These are phyloP conservation scores for Chaetomium cochliodes DNA, from an alignment of 495 filamentous ascomycete genomes.

Conservation along the genomic window DNA sequence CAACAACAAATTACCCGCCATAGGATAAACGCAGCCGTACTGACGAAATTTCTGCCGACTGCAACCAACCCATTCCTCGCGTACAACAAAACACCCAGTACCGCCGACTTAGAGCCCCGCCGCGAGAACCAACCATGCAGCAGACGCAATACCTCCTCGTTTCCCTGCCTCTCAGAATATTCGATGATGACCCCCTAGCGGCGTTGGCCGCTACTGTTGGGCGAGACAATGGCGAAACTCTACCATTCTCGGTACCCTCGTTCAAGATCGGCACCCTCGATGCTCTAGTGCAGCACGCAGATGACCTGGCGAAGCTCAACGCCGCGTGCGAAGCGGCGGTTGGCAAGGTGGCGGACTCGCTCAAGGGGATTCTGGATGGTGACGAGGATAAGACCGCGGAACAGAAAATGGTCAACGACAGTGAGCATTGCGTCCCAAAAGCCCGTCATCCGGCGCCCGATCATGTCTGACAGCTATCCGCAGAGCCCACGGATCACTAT, in stretches of 20 bases:
- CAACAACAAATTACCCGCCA: background rate
- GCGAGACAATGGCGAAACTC: conserved; percentile 70
- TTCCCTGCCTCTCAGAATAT: conserved; percentile 50
- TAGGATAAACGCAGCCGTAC: background rate
- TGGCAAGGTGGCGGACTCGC: conserved; percentile 80
- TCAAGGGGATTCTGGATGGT: conserved; percentile 74
- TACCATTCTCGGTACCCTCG: conserved; percentile 78
- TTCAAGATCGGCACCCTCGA: conserved; percentile 98
- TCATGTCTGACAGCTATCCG: conserved; percentile 13
- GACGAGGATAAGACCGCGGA: conserved; percentile 78
- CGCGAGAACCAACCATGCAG: conserved; percentile 32
- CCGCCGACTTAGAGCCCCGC: background rate
- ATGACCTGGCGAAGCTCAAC: conserved; percentile 89
- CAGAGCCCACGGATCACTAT: conserved; percentile 93
- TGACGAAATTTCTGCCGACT: background rate
- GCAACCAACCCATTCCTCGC: background rate
- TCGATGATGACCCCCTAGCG: conserved; percentile 73
- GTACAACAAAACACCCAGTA: background rate
- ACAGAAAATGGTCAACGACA: conserved; percentile 94
- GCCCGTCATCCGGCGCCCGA: conserved; percentile 7
- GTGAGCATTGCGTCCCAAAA: conserved; percentile 50
- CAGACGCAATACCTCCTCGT: conserved; percentile 47
- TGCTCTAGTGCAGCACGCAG: conserved; percentile 93
- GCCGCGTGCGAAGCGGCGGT: conserved; percentile 76
- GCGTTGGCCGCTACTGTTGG: conserved; percentile 68